Conservation (phyloP, 139 green algal species). For the Picochlorum sp. region DNA sequence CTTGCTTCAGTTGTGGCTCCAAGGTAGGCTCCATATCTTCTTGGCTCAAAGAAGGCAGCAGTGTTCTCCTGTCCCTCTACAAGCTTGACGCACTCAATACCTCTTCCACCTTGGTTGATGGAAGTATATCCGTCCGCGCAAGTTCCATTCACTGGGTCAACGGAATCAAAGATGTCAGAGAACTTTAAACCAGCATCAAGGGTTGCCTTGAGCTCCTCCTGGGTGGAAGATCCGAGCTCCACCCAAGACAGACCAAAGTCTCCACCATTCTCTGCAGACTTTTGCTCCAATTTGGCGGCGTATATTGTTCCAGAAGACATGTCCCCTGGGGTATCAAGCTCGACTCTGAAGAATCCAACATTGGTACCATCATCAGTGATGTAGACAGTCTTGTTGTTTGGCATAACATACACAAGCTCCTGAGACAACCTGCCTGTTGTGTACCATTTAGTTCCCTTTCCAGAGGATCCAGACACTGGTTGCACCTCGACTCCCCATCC, state of each 20-base stretch:
- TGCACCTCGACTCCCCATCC: constrained; percentile 14
- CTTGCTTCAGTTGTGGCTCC: constrained; percentile 47
- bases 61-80: constrained; percentile 33
- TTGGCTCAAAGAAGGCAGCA: constrained; percentile 47
- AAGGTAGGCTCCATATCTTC: constrained; percentile 30
- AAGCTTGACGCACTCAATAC: constrained; percentile 39
- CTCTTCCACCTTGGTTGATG: constrained; percentile 15
- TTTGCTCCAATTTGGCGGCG: constrained; percentile 14
- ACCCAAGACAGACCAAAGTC: constrained; percentile 23
- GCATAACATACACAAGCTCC: constrained; percentile 34
- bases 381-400: constrained; percentile 37
- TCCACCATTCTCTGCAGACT: constrained; percentile 2
- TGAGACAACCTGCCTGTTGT: constrained; percentile 19
- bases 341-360: constrained; percentile 22
- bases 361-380: constrained; percentile 33
- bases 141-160: constrained; percentile 4
- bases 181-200: constrained; percentile 17
- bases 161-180: constrained; percentile 37
- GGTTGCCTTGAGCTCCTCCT: constrained; percentile 10
- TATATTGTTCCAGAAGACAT: constrained; percentile 19
- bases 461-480: neutral
- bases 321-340: constrained; percentile 11
- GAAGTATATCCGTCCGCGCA: constrained; percentile 34
- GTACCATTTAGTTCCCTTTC: constrained; percentile 21
- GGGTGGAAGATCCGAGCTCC: constrained; percentile 19